Conservation (phyloP, 2,329 filamentous ascomycete species). For the Neodidymelliopsis sp. region DNA sequence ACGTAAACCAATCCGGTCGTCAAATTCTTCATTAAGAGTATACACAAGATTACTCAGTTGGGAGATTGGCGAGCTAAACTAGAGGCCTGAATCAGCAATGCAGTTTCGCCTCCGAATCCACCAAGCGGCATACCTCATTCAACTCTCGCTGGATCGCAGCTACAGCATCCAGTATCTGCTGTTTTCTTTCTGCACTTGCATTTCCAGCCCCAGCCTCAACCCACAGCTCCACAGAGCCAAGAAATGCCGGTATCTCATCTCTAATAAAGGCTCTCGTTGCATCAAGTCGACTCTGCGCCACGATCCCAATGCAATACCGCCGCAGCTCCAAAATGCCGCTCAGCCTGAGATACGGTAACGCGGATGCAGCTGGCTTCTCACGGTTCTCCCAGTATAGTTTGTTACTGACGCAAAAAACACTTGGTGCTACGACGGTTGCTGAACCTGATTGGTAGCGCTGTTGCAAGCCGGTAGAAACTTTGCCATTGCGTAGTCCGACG, state of each 20-base stretch:
- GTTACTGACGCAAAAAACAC: constrained; percentile 58
- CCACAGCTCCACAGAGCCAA: constrained; percentile 55
- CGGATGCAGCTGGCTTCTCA: constrained; percentile 23
- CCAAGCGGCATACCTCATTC: constrained; percentile 37
- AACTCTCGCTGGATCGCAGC: constrained; percentile 43
- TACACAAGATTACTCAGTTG: neutral
- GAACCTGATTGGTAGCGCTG: constrained; percentile 35
- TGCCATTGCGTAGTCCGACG: constrained; percentile 50
- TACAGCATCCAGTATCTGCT: constrained; percentile 43
- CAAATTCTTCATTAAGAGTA: constrained; percentile 17
- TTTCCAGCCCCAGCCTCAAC: constrained; percentile 53
- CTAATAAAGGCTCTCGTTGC: constrained; percentile 50
- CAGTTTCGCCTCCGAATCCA: neutral
- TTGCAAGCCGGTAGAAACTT: constrained; percentile 41
- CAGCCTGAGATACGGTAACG: constrained; percentile 47
- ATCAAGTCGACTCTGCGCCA: constrained; percentile 53
- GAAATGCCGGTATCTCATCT: constrained; percentile 52
- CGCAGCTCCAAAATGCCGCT: constrained; percentile 55
- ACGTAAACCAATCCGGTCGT: constrained; percentile 9
- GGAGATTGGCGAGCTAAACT: no score
- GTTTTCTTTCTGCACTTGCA: constrained; percentile 49
- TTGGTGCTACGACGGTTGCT: constrained; percentile 32
- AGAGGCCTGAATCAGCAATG: neutral
- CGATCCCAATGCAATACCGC: constrained; percentile 55
- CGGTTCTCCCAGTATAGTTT: constrained; percentile 53